Evolutionary conservation across 23 red algal genomes (phyloP).

Genomic region (Gracilaria gracilis): DNA sequence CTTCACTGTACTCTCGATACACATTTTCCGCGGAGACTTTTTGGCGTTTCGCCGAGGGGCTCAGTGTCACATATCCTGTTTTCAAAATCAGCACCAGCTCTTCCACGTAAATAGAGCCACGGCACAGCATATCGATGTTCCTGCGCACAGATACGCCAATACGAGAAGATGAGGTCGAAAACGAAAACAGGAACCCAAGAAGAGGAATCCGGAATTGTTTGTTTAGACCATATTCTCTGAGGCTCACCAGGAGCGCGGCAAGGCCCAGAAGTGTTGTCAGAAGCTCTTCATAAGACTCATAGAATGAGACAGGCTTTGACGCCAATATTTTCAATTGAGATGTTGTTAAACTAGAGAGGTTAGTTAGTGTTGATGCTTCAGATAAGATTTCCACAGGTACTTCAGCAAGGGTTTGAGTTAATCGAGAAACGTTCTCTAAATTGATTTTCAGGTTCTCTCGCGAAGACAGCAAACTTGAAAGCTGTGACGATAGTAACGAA

Average conservation of each 20-base stretch:
- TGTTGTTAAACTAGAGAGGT: not conserved
- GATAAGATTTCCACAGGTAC: not conserved
- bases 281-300: not conserved
- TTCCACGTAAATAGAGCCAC: not conserved
- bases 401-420: constrained; percentile 11
- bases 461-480: not conserved
- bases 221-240: not conserved
- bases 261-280: not conserved
- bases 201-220: not conserved
- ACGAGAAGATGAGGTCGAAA: not conserved
- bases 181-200: constrained; percentile 15
- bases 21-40: not conserved
- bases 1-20: not conserved
- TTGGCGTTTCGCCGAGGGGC: not conserved
- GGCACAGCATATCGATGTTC: not conserved
- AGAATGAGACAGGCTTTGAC: too few species aligned
- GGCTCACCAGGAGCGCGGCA: not conserved
- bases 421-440: constrained; percentile 4
- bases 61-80: not conserved
- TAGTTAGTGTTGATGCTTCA: not conserved
- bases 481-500: not conserved
- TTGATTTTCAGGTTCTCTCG: not conserved
- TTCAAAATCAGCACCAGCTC: not conserved
- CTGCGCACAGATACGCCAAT: not conserved
- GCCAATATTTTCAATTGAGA: not conserved